Evolutionary conservation across 331 rosid genomes (phyloP).

Genomic region (Ulmus americana): DNA sequence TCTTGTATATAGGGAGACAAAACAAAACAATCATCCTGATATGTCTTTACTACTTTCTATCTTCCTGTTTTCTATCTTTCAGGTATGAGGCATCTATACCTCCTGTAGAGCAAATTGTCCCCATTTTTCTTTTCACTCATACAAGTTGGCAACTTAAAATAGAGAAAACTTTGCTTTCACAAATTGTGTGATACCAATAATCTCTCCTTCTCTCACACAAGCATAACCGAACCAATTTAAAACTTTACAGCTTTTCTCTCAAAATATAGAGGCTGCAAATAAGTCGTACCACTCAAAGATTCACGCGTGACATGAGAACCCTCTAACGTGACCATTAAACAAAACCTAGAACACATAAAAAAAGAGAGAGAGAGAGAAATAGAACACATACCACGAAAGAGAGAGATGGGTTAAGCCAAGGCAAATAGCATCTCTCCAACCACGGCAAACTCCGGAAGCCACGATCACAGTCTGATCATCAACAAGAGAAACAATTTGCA

Average conservation of each 20-base stretch:
- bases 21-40: too few relatives aligned
- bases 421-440: conserved; percentile 89
- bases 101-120: too few relatives aligned
- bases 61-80: too few relatives aligned
- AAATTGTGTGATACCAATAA: too few relatives aligned
- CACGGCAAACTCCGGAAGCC: conserved; percentile 85
- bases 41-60: too few relatives aligned
- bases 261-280: not conserved
- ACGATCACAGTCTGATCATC: conserved; percentile 67
- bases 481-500: conserved; percentile 65
- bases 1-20: too few relatives aligned
- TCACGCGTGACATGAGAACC: too few relatives aligned
- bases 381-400: conserved; percentile 60
- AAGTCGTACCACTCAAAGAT: not conserved
- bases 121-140: too few relatives aligned
- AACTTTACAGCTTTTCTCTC: not conserved
- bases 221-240: not conserved
- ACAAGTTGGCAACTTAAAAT: too few relatives aligned
- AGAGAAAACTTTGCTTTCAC: too few relatives aligned
- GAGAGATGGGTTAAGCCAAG: conserved; percentile 71
- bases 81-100: too few relatives aligned
- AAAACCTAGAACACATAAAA: not conserved
- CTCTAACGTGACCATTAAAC: not conserved
- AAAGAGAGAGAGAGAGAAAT: not conserved
- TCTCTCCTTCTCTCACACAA: too few relatives aligned